Evolutionary conservation across 768 basidiomycete species (phyloP), one percentile per base, ranked within the genome.

Genomic region (Lepiota subincarnata): DNA sequence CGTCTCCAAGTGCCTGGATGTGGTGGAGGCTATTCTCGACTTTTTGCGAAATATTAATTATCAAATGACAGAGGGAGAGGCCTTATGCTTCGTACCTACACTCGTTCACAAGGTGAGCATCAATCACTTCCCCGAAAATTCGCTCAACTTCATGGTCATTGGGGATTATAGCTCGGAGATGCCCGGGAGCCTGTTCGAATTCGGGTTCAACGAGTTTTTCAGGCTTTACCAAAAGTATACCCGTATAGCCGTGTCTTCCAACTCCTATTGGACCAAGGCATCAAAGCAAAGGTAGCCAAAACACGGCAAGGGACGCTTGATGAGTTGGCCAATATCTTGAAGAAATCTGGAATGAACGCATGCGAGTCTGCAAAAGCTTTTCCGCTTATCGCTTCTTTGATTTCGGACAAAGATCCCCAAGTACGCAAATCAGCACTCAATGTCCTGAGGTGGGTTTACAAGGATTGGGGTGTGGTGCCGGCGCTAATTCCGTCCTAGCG

Each of bases 201-300:
- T 42, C 83, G 94, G 46, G 84, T 97, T 18, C 84, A 90, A 59
- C 86, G 84, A 43, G 87, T 97, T 55, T 83, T 98, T 51, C 89
- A 92, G 61, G 79, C 78, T 4, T 74, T 98, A 48, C 87, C 94
- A 6, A 92, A 87, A 63, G 86, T 98, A 48, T 97, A 95, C 63
- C 88, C 97, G 1, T 95, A 88, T 62, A 97, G 94, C 61, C 86
- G 94, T 37, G 76, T 98, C 28, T 95, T 97, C 66, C 87, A 90
- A 62, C 68, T 92, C 12, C 72, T 98, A 6, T 77, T 97, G 10
- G 92, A 97, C 36, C 81, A 95, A 63, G 96, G 97, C 13, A 70
- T 95, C 39, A 88, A 85, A 66, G 87, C 89, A 14, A 95, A 95
- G 68, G 89, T 93, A 14, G 87, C 93, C 2, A 94, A 95, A 69